Base-by-base conservation (phyloP, 2,329 filamentous ascomycete species). In the Fusarium brachygibbosum region DNA sequence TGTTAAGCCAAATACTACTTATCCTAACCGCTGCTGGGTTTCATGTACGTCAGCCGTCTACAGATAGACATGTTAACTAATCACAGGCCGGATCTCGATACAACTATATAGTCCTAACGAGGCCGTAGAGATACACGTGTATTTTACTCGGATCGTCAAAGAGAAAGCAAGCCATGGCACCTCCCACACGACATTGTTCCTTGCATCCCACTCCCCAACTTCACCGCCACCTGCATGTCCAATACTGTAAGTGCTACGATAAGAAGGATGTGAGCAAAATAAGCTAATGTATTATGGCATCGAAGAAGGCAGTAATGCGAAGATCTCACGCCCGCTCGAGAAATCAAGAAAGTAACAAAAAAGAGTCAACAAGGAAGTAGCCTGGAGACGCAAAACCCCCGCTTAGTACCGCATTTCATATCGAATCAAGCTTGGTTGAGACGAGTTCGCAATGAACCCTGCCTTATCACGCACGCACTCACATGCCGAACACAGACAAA, bases 381-480 rank as follows among this genome's bases (percentile, higher is more conserved):
- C 53, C 23, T 46, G 34, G 23, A 46, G 38, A 48, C n/a, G 34
- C 49, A 45, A 34, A 21, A 14, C 37, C 29, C 46, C 56, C 55
- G 17, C 38, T 58, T 42, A 23, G 58, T 42, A 44, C 34, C 41
- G 29, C 28, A 54, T 48, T 50, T 37, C 19, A 23, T 51, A 46
- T 51, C 63, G 37, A 59, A 68, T 60, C 57, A 48, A 56, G 41
- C 21, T 50, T 52, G 46, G 37, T 42, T 35, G 21, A 31, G 19
- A 29, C 29, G 23, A 41, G 44, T 51, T 67, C 48, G 54, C 62
- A 67, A 70, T 59, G 64, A 50, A 46, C 57, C 66, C 37, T 66
- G 53, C 35, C 48, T 66, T 69, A 68, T 67, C 66, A 69, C 66
- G 57, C 46, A 63, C 40, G 19, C 23, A 52, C 50, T 61, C 34